Conservation (phyloP, 164 flowering plant genomes). For the Malania oleifera region DNA sequence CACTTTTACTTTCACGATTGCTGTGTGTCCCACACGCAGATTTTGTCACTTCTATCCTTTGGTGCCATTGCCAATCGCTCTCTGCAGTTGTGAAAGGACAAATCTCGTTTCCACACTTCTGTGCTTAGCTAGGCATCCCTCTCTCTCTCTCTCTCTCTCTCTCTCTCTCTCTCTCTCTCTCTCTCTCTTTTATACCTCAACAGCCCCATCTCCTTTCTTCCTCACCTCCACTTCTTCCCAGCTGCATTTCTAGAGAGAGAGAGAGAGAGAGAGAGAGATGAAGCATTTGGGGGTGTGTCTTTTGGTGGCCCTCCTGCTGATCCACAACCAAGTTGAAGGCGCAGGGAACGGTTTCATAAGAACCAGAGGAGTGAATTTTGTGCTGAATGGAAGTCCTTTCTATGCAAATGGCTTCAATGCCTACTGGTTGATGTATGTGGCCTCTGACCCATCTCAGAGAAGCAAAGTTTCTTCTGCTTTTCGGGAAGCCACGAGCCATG, state of each 20-base stretch:
- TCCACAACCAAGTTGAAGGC: conserved; percentile 27
- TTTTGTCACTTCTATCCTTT: no score
- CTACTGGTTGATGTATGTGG: conserved; percentile 76
- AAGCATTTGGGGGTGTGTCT: conserved; percentile 17
- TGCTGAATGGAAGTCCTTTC: conserved; percentile 57
- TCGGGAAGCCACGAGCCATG: conserved; percentile 54
- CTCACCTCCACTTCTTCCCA: not conserved
- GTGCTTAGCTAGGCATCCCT: not conserved
- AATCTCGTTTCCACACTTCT: not conserved
- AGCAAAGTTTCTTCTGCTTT: conserved; percentile 51
- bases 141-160: no score
- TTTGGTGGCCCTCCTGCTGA: conserved; percentile 18
- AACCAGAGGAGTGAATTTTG: conserved; percentile 51
- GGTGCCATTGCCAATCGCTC: no score
- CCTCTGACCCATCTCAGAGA: conserved; percentile 68
- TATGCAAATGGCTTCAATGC: conserved; percentile 88
- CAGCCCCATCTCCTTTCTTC: not conserved
- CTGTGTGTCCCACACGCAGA: no score
- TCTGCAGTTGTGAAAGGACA: conserved; percentile 11
- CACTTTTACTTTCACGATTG: not conserved
- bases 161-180: no score
- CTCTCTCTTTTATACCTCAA: not conserved
- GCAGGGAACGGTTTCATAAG: conserved; percentile 47
- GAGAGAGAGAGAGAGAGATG: conserved; percentile 18
- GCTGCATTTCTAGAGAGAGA: not conserved